These are phyloP conservation scores for Vigna radiata DNA, from an alignment of 306 rosid genomes.

Conservation along the genomic window DNA sequence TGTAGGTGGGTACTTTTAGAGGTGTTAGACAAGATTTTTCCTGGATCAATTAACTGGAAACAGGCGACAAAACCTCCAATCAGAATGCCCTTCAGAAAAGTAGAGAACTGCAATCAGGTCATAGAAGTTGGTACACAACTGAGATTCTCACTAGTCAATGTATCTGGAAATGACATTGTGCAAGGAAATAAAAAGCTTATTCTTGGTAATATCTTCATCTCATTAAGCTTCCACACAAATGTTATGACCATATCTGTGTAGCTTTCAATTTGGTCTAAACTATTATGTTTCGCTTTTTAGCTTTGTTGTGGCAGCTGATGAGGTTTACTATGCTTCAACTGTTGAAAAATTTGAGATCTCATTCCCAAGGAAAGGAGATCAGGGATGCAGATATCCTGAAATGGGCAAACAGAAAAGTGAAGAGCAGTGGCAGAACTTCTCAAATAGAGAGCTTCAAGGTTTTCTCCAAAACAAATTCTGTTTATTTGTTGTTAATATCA, in stretches of 20 bases:
- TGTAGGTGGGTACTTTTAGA: conserved; percentile 89
- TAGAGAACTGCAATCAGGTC: conserved; percentile 97
- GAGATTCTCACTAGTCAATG: conserved; percentile 85
- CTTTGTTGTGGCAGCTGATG: conserved; percentile 97
- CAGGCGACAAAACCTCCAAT: conserved; percentile 97
- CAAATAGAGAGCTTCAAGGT: conserved; percentile 90
- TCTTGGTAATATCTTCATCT: conserved; percentile 69
- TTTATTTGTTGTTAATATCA: not conserved
- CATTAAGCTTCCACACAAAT: conserved; percentile 27
- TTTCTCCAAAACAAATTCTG: conserved; percentile 13
- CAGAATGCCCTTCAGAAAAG: conserved; percentile 94
- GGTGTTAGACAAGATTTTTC: conserved; percentile 90
- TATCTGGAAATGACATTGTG: conserved; percentile 92
- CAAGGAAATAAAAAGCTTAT: conserved; percentile 99
- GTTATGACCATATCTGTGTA: not conserved
- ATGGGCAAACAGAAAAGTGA: conserved; percentile 89
- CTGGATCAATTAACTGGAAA: conserved; percentile 89
- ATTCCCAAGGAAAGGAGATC: conserved; percentile 89
- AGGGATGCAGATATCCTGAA: conserved; percentile 83
- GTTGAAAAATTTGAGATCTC: conserved; percentile 80
- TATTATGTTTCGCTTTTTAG: conserved; percentile 56
- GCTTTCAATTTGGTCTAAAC: conserved; percentile 31
- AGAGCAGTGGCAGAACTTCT: conserved; percentile 78
- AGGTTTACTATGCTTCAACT: conserved; percentile 90
- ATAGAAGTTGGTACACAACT: conserved; percentile 73